Evolutionary conservation across 345 rosid genomes (phyloP).

Genomic region (Dipteronia sinensis): DNA sequence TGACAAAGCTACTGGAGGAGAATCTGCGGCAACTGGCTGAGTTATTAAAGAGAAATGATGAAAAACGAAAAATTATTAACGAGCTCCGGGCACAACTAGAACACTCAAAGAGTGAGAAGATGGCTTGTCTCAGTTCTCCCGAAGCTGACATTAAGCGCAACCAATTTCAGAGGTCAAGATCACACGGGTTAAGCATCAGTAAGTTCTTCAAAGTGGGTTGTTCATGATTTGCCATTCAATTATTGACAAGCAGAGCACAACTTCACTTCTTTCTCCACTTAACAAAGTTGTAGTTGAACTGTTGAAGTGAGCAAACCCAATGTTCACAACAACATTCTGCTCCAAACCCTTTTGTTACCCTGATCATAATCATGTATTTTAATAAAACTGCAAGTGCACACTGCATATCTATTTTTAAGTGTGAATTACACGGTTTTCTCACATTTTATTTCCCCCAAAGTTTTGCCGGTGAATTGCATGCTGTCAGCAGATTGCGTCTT

Average conservation of each 20-base stretch:
- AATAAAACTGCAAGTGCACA: not conserved
- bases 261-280: not conserved
- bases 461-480: not conserved
- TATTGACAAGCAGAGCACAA: not conserved
- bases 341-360: not conserved
- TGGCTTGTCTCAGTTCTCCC: conserved; percentile 21
- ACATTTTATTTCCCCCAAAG: not conserved
- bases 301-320: not conserved
- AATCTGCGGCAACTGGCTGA: conserved; percentile 45
- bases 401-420: not conserved
- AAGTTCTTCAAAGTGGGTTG: conserved; percentile 35
- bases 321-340: not conserved
- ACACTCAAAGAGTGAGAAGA: conserved; percentile 41
- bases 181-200: conserved; percentile 25
- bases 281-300: not conserved
- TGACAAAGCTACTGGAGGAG: conserved; percentile 49
- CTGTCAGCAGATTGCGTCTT: conserved; percentile 9
- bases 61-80: conserved; percentile 44
- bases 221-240: conserved; percentile 14
- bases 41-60: conserved; percentile 48
- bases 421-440: not conserved
- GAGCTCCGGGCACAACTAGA: conserved; percentile 34
- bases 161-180: conserved; percentile 28
- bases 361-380: not conserved
- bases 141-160: conserved; percentile 25